Evolutionary conservation across 176 grass and related monocot species (phyloP), one percentile per base, ranked within the genome.

Genomic region (Avena insularis): DNA sequence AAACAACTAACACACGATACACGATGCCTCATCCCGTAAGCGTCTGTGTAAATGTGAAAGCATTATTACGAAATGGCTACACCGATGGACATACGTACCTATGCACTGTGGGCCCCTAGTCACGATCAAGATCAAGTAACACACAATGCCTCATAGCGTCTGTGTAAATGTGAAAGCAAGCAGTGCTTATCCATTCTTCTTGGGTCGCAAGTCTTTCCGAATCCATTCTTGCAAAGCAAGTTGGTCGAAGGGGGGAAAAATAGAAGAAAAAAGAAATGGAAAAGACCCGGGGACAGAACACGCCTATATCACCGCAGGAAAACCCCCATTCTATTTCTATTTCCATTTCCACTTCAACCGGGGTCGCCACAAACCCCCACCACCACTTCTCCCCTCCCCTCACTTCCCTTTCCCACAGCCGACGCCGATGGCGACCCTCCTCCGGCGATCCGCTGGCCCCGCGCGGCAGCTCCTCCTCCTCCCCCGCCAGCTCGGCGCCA

Each of bases 361-460:
- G 71, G 47, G 46, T 75, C 71, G 46, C 72, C 72, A 4, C 46
- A 75, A 76, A 53, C 5, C 79, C 79, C 83, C 74, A 21, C 50
- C 71, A 78, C 48, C 0, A 16, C 55, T 17, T 17, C 64, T 46
- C n/a, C 21, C 15, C 74, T 76, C 13, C 15, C 40, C 23, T 47
- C 33, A 12, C 71, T 25, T 19, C n/a, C 53, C 11, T 66, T 20
- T 3, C 54, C 35, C 76, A 19, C 76, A 73, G 71, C 17, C 74
- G 50, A 15, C 55, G 58, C 51, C 47, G 78, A 80, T 87, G 85
- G 86, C 89, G 40, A 85, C 69, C 50, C 83, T 92, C 23, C 64
- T 92, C 83, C 71, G 83, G 69, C 77, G 82, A 86, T 81, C 82
- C 2, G 74, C 82, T 4, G 17, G 19, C 5, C 71, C 81, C 20